Evolutionary conservation across 306 rosid species (phyloP).

Genomic region (Quercus rubra): DNA sequence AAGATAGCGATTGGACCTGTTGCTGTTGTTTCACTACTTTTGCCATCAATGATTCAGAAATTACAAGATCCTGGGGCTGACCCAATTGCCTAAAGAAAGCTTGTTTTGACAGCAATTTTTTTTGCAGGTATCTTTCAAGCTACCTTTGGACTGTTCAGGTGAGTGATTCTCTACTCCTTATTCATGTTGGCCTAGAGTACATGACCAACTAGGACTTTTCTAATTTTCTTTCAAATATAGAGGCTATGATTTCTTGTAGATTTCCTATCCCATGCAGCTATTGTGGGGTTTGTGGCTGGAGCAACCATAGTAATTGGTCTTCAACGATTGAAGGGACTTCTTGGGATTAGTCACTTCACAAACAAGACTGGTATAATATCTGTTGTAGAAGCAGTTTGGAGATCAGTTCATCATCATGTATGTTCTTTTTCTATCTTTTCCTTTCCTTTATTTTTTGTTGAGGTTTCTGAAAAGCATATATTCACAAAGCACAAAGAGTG

Average conservation of each 20-base stretch:
- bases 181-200: background rate
- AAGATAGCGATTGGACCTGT: conserved; percentile 90
- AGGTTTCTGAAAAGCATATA: background rate
- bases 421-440: background rate
- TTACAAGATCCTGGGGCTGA: conserved; percentile 52
- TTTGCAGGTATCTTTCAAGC: conserved; percentile 81
- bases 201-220: background rate
- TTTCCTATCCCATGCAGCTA: conserved; percentile 68
- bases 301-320: conserved; percentile 78
- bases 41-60: conserved; percentile 71
- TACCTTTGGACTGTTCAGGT: conserved; percentile 73
- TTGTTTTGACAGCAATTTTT: conserved; percentile 65
- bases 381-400: conserved; percentile 48
- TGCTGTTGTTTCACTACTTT: conserved; percentile 72
- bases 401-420: conserved; percentile 53
- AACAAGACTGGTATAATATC: conserved; percentile 65
- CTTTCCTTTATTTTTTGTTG: background rate
- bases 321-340: conserved; percentile 71
- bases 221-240: background rate
- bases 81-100: conserved; percentile 59
- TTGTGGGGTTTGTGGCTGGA: conserved; percentile 67
- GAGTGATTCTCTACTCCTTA: background rate
- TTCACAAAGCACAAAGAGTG: background rate
- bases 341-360: conserved; percentile 61
- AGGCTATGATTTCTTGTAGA: conserved; percentile 78